These are phyloP conservation scores for Reticulascus tulasneorum DNA, from an alignment of 2,329 filamentous ascomycete species.

Conservation along the genomic window DNA sequence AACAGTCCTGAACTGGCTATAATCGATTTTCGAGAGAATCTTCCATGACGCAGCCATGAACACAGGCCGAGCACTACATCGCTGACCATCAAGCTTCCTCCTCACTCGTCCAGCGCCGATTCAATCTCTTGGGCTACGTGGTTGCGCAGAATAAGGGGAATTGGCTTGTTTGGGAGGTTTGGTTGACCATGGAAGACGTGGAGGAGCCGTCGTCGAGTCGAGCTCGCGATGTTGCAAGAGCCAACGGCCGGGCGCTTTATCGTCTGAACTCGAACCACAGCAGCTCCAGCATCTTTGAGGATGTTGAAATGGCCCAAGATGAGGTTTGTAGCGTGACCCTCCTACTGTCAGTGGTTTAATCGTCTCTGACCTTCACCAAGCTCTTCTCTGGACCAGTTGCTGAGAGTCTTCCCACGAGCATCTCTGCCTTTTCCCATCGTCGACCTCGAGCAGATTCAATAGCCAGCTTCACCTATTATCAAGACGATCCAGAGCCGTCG, in stretches of 20 bases:
- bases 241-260: constrained; percentile 43
- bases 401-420: constrained; percentile 91
- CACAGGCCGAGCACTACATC: too few relatives aligned
- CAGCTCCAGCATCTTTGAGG: constrained; percentile 78
- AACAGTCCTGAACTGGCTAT: too few relatives aligned
- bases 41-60: too few relatives aligned
- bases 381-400: constrained; percentile 90
- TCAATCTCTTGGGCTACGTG: too few relatives aligned
- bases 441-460: constrained; percentile 77
- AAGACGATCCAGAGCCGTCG: constrained; percentile 38
- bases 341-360: not conserved
- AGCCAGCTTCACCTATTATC: constrained; percentile 86
- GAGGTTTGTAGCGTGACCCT: constrained; percentile 54
- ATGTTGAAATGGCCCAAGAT: constrained; percentile 98
- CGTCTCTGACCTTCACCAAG: constrained; percentile 26
- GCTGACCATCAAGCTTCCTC: too few relatives aligned
- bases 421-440: constrained; percentile 87
- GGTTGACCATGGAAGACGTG: too few relatives aligned
- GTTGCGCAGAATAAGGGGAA: too few relatives aligned
- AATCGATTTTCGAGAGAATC: too few relatives aligned
- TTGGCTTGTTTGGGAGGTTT: too few relatives aligned
- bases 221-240: too few relatives aligned
- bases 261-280: constrained; percentile 67
- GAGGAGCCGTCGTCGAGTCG: too few relatives aligned
- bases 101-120: too few relatives aligned